Conservation (phyloP, 179 eudicot species). For the Silene noctiflora region DNA sequence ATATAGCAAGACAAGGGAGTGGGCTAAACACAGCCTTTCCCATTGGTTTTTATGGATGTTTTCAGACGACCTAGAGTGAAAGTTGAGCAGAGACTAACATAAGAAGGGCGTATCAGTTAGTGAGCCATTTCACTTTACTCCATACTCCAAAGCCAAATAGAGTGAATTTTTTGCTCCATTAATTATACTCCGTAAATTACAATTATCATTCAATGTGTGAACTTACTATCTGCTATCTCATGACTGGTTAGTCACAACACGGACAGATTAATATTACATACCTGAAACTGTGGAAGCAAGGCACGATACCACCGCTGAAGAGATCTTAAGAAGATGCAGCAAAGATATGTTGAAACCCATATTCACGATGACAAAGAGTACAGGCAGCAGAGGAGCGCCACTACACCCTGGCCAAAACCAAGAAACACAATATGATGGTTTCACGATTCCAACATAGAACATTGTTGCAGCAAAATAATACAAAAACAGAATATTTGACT, state of each 20-base stretch:
- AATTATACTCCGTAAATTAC: not conserved
- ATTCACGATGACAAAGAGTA: slow-evolving; percentile 80
- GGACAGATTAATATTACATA: slow-evolving; percentile 13
- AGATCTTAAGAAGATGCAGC: slow-evolving; percentile 84
- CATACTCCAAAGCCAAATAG: too few relatives aligned
- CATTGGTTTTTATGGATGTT: too few relatives aligned
- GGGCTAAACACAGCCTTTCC: too few relatives aligned
- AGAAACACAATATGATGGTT: slow-evolving; percentile 4
- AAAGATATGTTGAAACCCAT: slow-evolving; percentile 88
- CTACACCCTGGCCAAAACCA: slow-evolving; percentile 58
- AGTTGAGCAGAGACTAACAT: too few relatives aligned
- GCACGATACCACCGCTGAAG: slow-evolving; percentile 87
- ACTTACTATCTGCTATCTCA: not conserved
- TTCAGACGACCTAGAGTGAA: too few relatives aligned
- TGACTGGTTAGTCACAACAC: not conserved
- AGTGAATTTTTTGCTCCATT: not conserved
- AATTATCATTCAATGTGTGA: not conserved
- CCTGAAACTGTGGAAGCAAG: slow-evolving; percentile 95
- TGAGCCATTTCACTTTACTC: too few relatives aligned
- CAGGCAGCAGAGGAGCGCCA: slow-evolving; percentile 86
- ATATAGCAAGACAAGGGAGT: not conserved
- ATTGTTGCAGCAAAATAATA: not conserved
- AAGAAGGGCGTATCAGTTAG: too few relatives aligned
- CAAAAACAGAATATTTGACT: not conserved
- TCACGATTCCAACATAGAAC: not conserved